phyloP scores from a whole-genome alignment of 768 basidiomycete species.

The Clitopilus passeckerianus region DNA sequence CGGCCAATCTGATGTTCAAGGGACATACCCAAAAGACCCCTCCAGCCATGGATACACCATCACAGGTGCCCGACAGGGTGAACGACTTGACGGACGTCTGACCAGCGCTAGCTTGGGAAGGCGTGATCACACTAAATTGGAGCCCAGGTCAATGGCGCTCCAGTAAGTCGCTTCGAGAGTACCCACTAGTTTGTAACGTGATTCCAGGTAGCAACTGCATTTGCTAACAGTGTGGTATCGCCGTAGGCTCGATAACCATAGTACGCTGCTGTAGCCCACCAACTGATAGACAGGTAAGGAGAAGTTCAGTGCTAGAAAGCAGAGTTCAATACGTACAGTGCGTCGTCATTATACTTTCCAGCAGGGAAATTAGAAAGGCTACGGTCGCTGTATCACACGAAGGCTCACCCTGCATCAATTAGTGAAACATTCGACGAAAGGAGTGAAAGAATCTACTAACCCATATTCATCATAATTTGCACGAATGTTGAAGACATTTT shows the following conservation, averaged over 20 bases:
- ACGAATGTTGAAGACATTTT: conserved; percentile 31
- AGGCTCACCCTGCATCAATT: conserved; percentile 12
- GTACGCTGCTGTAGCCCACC: conserved; percentile 51
- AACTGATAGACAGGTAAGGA: conserved; percentile 19
- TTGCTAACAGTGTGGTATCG: conserved; percentile 33
- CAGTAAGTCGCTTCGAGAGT: background rate
- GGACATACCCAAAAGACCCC: conserved; percentile 49
- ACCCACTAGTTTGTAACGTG: conserved; percentile 41
- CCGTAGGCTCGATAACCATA: conserved; percentile 45
- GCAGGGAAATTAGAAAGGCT: background rate
- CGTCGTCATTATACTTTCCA: conserved; percentile 42
- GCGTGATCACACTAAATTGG: conserved; percentile 34
- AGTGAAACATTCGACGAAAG: background rate
- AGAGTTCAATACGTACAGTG: conserved; percentile 24
- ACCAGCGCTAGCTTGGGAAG: conserved; percentile 30
- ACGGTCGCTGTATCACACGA: background rate
- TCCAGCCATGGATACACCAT: conserved; percentile 45
- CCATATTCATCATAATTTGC: conserved; percentile 38
- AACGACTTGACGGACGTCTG: conserved; percentile 35
- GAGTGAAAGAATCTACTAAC: conserved; percentile 16
- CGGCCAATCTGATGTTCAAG: too few relatives aligned
- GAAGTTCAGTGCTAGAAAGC: background rate
- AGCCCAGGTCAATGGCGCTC: background rate
- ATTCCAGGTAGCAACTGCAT: conserved; percentile 45
- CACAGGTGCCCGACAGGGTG: conserved; percentile 34